phyloP scores from a whole-genome alignment of 495 filamentous ascomycete genomes.

The Talaromyces liani region DNA sequence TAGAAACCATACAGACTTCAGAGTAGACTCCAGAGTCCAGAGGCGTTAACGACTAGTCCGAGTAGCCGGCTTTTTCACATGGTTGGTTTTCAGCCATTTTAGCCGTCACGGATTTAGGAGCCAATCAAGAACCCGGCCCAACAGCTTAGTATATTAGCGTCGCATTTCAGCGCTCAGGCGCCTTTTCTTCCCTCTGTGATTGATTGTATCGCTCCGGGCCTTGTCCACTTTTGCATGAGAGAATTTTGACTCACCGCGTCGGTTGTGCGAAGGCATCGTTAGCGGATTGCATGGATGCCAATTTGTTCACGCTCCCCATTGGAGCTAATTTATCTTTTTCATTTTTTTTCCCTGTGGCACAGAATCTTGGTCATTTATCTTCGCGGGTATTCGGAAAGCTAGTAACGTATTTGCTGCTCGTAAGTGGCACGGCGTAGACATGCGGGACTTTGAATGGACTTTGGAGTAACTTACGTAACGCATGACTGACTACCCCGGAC shows the following conservation, averaged over 20 bases:
- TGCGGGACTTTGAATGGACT: background rate
- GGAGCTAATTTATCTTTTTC: background rate
- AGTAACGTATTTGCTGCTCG: background rate
- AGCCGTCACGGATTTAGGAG: background rate
- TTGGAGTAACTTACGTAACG: background rate
- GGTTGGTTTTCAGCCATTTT: background rate
- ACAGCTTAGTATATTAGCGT: background rate
- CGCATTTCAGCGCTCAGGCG: background rate
- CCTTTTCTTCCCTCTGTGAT: background rate
- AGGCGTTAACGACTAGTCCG: background rate
- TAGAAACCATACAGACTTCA: background rate
- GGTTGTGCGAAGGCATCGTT: background rate
- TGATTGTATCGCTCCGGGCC: background rate
- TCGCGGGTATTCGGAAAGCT: conserved; percentile 1
- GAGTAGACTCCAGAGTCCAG: too few species aligned
- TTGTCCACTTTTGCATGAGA: background rate
- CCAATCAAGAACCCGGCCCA: background rate
- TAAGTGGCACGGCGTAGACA: background rate
- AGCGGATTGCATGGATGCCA: background rate
- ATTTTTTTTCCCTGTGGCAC: background rate
- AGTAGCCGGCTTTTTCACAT: background rate
- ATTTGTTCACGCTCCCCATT: background rate
- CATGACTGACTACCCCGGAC: background rate
- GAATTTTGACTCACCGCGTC: background rate
- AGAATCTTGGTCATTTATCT: background rate